These are phyloP conservation scores for Fusarium albidum DNA, from an alignment of 2,329 filamentous ascomycete genomes.

Conservation along the genomic window DNA sequence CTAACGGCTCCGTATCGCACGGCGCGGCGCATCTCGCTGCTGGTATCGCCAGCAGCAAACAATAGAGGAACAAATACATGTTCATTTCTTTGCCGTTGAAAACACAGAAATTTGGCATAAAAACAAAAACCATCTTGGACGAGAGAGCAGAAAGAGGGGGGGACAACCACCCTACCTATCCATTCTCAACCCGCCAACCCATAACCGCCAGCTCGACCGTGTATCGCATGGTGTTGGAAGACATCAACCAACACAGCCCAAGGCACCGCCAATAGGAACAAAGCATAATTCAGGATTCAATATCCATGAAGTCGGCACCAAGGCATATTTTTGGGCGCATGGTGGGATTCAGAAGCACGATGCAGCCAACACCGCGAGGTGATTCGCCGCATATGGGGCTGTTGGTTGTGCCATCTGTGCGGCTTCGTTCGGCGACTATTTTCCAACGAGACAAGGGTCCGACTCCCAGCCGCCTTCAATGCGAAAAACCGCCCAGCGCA, in stretches of 20 bases:
- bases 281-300: neutral
- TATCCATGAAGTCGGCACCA: too few species aligned
- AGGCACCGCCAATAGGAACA: neutral
- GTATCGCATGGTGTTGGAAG: neutral
- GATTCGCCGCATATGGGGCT: neutral
- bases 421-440: neutral
- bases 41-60: neutral
- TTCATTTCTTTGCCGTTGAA: neutral
- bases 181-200: neutral
- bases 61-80: constrained; percentile 12
- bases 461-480: too few species aligned
- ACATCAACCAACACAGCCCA: neutral
- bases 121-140: neutral
- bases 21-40: neutral
- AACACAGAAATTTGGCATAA: neutral
- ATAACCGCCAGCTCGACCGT: neutral
- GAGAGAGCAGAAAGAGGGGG: neutral
- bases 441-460: neutral
- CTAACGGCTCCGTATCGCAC: constrained; percentile 25
- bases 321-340: too few species aligned
- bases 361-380: neutral
- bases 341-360: neutral
- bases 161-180: neutral
- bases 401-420: neutral
- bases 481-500: too few species aligned